Evolutionary conservation across 1,139 yeast genomes (phyloP), one percentile per base, ranked within the genome.

Genomic region (Taphrina flavorubra): DNA sequence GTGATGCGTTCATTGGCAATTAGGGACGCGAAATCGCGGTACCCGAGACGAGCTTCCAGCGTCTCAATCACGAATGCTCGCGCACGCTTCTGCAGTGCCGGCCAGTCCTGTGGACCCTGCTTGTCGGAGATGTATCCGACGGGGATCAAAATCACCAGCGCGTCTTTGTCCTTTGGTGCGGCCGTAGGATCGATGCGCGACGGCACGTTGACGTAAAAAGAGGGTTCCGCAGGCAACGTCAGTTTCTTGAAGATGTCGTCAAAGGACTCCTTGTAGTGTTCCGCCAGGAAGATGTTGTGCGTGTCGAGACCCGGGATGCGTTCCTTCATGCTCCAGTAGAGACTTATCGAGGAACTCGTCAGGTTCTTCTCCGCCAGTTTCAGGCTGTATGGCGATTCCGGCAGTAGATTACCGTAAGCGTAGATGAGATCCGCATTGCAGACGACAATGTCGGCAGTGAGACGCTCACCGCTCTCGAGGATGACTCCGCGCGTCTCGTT

Each of bases 211-310:
- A 66, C 69, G 53, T 66, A 66, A 36, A 66, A 66, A 6, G 65
- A 59, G 1, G 65, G 61, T 40, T 66, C 69, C 25, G 53, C 44
- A 13, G 69, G 69, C 46, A 66, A 37, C 1, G 65, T 40, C 6
- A 60, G 47, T 14, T 51, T 51, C 18, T 59, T 66, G 55, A 66
- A 66, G 14, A 66, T 66, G 46, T 59, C 65, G 34, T 66, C 69
- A 51, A 66, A 66, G 16, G 69, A 66, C 40, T 66, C 69, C 47
- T 60, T 51, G 60, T 66, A 66, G 36, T 60, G 53, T 42, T 66
- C 69, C n/a, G 69, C 69, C 36, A 66, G 55, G 55, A 66, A 66
- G 61, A 66, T 66, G 61, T 66, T 66, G 57, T 66, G 69, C 34
- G 65, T 57, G 14, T 66, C 69, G 20, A 66, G 53, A 3, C 57